Evolutionary conservation across 371 early-diverging fungal species (phyloP), one percentile per base, ranked within the genome.

Genomic region (Rhizomucor pusillus): DNA sequence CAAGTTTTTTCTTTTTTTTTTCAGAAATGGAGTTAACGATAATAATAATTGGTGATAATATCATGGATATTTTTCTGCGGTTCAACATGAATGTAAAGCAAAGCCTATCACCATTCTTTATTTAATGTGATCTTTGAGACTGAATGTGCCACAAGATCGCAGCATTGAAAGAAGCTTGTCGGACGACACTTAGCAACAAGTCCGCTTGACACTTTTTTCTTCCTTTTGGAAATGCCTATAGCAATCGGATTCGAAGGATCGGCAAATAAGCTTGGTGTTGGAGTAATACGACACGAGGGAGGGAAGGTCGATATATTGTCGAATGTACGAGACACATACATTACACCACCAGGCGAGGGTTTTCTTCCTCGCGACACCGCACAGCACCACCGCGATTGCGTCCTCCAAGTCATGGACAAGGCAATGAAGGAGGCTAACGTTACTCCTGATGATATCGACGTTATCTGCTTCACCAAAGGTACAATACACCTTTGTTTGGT

Each of bases 231-330:
- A 29, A 63, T 63, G 63, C 47, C 87, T 48, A 77, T 89, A 52
- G 82, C 89, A 20, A 67, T 91, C 50, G 93, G 93, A 9, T 83
- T 98, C 44, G 99, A 99, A 82, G 99, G 99, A 16, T 95, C 95
- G 18, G 99, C 99, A 37, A 99, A 99, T 84, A 99, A 99, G 75
- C 79, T 99, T 29, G 99, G 99, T 29, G 86, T 99, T 18, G 99
- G 99, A 5, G 91, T 99, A 59, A 90, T 99, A 52, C 78, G 82
- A 43, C 96, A 98, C 66, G 70, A 73, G 39, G 52, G 65, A 63
- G 54, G 59, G 36, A 50, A 70, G 25, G 77, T 75, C 0, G 79
- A 85, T 29, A 86, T 97, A 14, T 83, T 99, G 23, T 84, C 97
- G 46, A 99, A 99, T 65, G 70, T 93, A 19, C 77, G 99, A 46